Conservation (phyloP, 495 filamentous ascomycete genomes). For the Gamarada debralockiae region DNA sequence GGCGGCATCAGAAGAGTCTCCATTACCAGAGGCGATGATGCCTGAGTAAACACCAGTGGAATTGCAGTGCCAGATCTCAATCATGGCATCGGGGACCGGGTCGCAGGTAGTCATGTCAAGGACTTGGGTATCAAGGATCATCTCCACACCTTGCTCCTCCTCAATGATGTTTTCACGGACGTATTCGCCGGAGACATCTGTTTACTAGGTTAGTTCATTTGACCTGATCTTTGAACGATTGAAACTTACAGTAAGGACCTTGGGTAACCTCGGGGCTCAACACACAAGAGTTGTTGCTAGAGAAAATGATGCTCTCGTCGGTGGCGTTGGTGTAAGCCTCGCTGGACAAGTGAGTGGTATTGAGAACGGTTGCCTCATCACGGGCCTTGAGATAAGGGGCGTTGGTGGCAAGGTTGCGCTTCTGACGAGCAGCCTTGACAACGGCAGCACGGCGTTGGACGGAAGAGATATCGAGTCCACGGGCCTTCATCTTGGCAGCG, state of each 20-base stretch:
- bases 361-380: conserved; percentile 32
- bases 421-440: conserved; percentile 30
- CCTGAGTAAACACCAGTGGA: conserved; percentile 58
- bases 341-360: conserved; percentile 32
- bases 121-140: conserved; percentile 53
- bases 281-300: conserved; percentile 43
- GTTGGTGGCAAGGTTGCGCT: conserved; percentile 22
- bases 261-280: conserved; percentile 46
- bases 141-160: conserved; percentile 42
- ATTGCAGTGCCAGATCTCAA: conserved; percentile 45
- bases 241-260: conserved; percentile 43
- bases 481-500: conserved; percentile 33
- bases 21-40: conserved; percentile 41
- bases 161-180: conserved; percentile 48
- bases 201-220: conserved; percentile 16
- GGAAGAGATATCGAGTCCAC: conserved; percentile 33
- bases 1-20: conserved; percentile 36
- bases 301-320: conserved; percentile 32
- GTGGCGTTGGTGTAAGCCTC: conserved; percentile 24
- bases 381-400: conserved; percentile 30
- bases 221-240: conserved; percentile 17
- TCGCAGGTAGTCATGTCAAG: conserved; percentile 55
- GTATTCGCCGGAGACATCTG: conserved; percentile 41
- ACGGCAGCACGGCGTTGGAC: conserved; percentile 32
- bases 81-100: conserved; percentile 45